Evolutionary conservation across 306 rosid genomes (phyloP).

Genomic region (Heteromeles arbutifolia): DNA sequence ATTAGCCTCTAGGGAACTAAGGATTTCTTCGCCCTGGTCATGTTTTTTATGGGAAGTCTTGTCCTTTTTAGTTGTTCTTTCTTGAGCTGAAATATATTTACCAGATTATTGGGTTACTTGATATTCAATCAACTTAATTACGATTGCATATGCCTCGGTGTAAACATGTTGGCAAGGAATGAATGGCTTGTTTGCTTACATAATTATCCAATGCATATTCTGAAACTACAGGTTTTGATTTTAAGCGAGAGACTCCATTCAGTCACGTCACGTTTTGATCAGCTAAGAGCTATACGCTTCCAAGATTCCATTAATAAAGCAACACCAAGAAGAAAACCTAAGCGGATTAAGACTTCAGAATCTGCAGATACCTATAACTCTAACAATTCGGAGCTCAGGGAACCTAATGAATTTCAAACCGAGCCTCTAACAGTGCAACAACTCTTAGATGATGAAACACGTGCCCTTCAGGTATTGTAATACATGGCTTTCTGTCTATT

Average conservation of each 20-base stretch:
- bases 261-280: slow-evolving; percentile 81
- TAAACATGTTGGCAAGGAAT: background rate
- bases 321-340: slow-evolving; percentile 65
- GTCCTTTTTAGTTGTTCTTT: background rate
- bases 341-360: slow-evolving; percentile 32
- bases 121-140: background rate
- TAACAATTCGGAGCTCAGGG: slow-evolving; percentile 38
- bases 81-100: background rate
- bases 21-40: background rate
- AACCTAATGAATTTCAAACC: slow-evolving; percentile 47
- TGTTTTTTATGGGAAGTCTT: background rate
- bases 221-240: slow-evolving; percentile 56
- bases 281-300: slow-evolving; percentile 88
- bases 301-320: slow-evolving; percentile 80
- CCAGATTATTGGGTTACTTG: background rate
- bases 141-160: background rate
- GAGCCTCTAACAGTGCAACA: slow-evolving; percentile 72
- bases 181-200: slow-evolving; percentile 1
- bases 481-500: background rate
- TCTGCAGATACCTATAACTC: slow-evolving; percentile 39
- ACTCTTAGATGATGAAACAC: slow-evolving; percentile 88
- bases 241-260: slow-evolving; percentile 90
- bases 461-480: slow-evolving; percentile 77
- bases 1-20: background rate
- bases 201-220: slow-evolving; percentile 11